These are phyloP conservation scores for Phallus indusiatus DNA, from an alignment of 768 basidiomycete genomes.

Conservation along the genomic window DNA sequence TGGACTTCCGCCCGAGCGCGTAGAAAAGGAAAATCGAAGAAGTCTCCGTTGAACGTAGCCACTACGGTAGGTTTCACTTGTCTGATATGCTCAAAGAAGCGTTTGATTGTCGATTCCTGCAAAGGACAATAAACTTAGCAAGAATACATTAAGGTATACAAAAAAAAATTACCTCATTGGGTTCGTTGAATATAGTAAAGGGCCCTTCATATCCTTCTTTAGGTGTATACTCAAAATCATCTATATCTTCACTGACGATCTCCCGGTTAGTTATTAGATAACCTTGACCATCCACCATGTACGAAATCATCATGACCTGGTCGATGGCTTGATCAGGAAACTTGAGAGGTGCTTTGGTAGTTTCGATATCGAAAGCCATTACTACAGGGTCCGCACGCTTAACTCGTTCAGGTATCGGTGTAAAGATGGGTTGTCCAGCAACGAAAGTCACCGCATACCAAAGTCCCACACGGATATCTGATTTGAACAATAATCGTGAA, in stretches of 20 bases:
- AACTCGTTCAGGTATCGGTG: slow-evolving; percentile 69
- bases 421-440: slow-evolving; percentile 69
- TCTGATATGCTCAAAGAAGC: slow-evolving; percentile 91
- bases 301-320: slow-evolving; percentile 99
- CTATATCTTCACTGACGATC: slow-evolving; percentile 94
- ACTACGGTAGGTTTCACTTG: slow-evolving; percentile 94
- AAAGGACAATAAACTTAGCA: slow-evolving; percentile 5
- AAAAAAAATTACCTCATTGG: slow-evolving; percentile 60
- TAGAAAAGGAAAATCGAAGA: slow-evolving; percentile 98
- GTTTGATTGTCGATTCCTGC: slow-evolving; percentile 69
- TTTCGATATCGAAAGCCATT: slow-evolving; percentile 99
- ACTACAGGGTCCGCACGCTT: slow-evolving; percentile 99
- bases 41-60: slow-evolving; percentile 98
- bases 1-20: slow-evolving; percentile 75
- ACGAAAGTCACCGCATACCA: slow-evolving; percentile 90
- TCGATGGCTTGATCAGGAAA: slow-evolving; percentile 94
- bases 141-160: not conserved
- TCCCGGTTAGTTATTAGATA: slow-evolving; percentile 97
- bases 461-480: slow-evolving; percentile 88
- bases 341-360: slow-evolving; percentile 98
- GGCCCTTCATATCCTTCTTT: slow-evolving; percentile 97
- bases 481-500: slow-evolving; percentile 10
- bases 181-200: slow-evolving; percentile 90
- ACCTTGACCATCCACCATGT: slow-evolving; percentile 97
- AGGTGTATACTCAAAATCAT: slow-evolving; percentile 98